Base-by-base conservation (phyloP, 23 red algal species). In the Gracilaria caudata region DNA sequence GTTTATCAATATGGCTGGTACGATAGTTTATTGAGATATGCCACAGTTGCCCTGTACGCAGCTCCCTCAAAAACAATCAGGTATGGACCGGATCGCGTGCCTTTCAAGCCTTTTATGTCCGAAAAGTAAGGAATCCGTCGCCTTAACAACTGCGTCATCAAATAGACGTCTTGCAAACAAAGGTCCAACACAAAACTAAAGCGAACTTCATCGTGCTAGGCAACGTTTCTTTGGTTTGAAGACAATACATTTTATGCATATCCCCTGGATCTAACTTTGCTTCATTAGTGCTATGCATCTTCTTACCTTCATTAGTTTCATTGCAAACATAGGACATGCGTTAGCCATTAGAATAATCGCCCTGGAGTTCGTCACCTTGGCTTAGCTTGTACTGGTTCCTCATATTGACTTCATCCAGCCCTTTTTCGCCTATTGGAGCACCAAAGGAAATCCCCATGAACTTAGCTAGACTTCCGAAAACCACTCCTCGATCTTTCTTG, bases 31-130 rank as follows among this genome's bases (percentile, higher is more conserved):
- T 26, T 91, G 32, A 59, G 87, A 37, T 91, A 81, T 68, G 61
- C 24, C 20, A 91, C 87, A 14, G 76, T 91, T 16, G 76, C 87
- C 7, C 28, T 91, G 39, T 82, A 91, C 45, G 87, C 78, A 0
- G 77, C 65, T 7, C 87, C 76, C 2, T 49, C 78, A 72, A 82
- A 91, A 46, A 45, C 78, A 2, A 39, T 74, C 24, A 37, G 38
- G 35, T 89, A 89, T 23, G 59, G 73, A 2, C 23, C 68, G 21
- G 61, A 86, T 30, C 37, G 32, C 11, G 63, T 86, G 13, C 65
- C 82, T n/a, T 73, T 60, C 56, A 60, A 25, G 4, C 77, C 51
- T 39, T 43, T 32, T 51, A 25, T 24, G 17, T 26, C n/a, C 0
- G 7, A 49, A 16, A 49, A 75, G 43, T 75, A 29, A 47, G 38